Percentiles rank a stretch among this genome's conserved stretches.
These are phyloP conservation scores for Selaginella tamariscina DNA, from an alignment of 75 land plant species.

Conservation along the genomic window DNA sequence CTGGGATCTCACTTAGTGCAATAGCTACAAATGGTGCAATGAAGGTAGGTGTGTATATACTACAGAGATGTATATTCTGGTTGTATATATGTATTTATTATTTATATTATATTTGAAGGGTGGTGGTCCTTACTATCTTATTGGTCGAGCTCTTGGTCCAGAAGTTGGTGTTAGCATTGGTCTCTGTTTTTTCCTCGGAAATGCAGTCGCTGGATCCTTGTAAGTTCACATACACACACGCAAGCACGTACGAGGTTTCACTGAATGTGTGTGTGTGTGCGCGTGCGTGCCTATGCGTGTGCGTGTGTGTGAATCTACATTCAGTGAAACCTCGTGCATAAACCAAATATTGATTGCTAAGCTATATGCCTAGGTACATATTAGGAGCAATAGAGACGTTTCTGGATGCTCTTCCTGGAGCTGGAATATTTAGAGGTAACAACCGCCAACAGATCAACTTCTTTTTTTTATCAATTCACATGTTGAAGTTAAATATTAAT, in stretches of 20 bases:
- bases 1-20: constrained; percentile 86
- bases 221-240: no score
- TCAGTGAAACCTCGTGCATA: no score
- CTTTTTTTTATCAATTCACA: background rate
- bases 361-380: constrained; percentile 44
- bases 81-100: background rate
- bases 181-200: constrained; percentile 92
- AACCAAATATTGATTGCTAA: background rate
- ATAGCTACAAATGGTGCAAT: constrained; percentile 99
- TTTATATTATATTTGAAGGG: constrained; percentile 40
- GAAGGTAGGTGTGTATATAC: constrained; percentile 47
- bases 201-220: constrained; percentile 96
- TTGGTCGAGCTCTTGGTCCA: constrained; percentile 99
- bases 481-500: background rate
- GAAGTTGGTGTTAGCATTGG: constrained; percentile 99
- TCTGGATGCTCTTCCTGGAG: constrained; percentile 81
- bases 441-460: background rate
- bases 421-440: constrained; percentile 84
- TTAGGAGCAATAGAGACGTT: constrained; percentile 99
- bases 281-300: no score
- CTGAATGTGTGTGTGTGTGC: no score
- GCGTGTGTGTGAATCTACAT: no score
- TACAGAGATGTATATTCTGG: background rate
- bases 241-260: no score
- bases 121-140: constrained; percentile 98